These are phyloP conservation scores for Solanum ahanhuiri DNA, from an alignment of 257 asterid species.

Conservation along the genomic window DNA sequence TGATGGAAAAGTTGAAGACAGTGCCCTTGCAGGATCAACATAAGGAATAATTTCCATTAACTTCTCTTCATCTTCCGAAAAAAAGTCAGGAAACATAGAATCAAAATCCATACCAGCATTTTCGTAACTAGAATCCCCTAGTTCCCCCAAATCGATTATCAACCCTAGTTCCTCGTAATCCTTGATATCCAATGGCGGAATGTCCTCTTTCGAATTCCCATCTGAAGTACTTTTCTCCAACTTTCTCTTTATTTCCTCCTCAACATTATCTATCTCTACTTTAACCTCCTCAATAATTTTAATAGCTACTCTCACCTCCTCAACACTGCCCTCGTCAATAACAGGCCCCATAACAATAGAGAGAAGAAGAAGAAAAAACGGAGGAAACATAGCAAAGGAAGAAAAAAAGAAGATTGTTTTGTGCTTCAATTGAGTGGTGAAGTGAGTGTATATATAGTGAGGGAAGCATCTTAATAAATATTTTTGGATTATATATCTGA, in stretches of 20 bases:
- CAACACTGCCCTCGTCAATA: background rate
- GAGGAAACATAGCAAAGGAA: background rate
- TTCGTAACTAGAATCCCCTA: background rate
- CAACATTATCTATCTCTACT: background rate
- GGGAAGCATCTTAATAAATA: background rate
- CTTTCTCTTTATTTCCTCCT: background rate
- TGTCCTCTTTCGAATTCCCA: background rate
- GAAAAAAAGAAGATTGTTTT: background rate
- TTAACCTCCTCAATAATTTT: background rate
- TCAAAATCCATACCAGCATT: background rate
- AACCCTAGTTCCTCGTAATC: background rate
- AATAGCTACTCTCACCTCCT: background rate
- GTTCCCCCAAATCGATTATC: background rate
- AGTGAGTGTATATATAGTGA: background rate
- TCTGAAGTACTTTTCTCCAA: background rate
- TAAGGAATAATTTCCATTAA: background rate
- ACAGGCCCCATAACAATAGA: background rate
- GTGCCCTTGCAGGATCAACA: background rate
- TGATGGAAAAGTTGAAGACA: background rate
- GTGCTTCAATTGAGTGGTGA: background rate
- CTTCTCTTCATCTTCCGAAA: background rate
- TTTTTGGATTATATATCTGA: background rate
- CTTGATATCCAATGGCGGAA: background rate
- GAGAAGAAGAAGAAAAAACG: background rate
- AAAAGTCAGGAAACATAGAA: background rate